Evolutionary conservation across 108 stramenopile genomes (phyloP), one percentile per base, ranked within the genome.

Genomic region (Schizochytrium sp.): DNA sequence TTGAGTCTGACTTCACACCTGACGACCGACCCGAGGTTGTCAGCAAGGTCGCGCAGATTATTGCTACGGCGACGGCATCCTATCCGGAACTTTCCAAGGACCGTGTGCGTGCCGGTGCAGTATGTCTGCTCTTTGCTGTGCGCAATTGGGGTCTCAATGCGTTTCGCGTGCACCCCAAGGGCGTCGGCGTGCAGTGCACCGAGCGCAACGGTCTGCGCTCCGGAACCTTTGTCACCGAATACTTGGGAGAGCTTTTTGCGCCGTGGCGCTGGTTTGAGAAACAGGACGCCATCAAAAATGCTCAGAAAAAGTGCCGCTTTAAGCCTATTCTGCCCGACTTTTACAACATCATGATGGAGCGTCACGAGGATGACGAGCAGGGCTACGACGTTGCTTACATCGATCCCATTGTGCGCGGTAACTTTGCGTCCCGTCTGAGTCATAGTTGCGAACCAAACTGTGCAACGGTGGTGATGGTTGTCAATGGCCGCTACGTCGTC

Each of bases 261-360:
- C 53, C 88, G n/a, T 90, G 87, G 76, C 89, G 89, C 44, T 89
- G 89, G 89, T 89, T 76, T 34, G 89, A 89, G 89, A 44, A 87
- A 10, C 76, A 57, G 44, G 88, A 90, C 55, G 90, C 87, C 21
- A 72, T 90, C 41, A 72, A 90, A 53, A 87, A 90, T 58, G 90
- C 88, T 2, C 90, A 90, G 69, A 88, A 88, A 87, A 34, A 41
- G 43, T 58, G 25, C 4, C 58, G 72, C 19, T 45, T 90, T 0
- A 90, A 90, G 88, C 90, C 90, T 16, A 90, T 87, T 18, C 69
- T 90, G 14, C 90, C 90, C n/a, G 90, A 90, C 57, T 90, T 90
- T 44, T 90, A 90, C 69, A 90, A 90, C 72, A 90, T 90, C 47
- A 63, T 88, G 43, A 43, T 90, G 88, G 90, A 90, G 43, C 58